phyloP scores from a whole-genome alignment of 768 basidiomycete genomes.

The Nidula microcarpa region DNA sequence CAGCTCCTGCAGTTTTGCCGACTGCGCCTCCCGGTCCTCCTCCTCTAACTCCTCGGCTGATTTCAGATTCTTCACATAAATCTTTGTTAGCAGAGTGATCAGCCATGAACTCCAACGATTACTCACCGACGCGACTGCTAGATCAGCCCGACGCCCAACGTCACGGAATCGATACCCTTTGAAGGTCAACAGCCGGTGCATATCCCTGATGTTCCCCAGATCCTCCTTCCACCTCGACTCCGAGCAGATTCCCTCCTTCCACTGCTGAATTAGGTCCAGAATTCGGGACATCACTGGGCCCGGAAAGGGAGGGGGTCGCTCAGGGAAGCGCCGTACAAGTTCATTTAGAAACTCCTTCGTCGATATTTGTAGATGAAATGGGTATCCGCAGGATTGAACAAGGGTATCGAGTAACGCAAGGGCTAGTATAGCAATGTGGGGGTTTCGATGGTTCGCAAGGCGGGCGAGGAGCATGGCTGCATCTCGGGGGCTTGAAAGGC shows the following conservation, averaged over 20 bases:
- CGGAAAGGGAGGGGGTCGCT: slow-evolving; percentile 93
- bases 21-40: slow-evolving; percentile 92
- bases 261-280: slow-evolving; percentile 85
- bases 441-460: slow-evolving; percentile 89
- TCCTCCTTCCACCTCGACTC: slow-evolving; percentile 95
- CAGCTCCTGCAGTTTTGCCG: slow-evolving; percentile 97
- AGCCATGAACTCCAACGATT: background rate
- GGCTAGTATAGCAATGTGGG: slow-evolving; percentile 85
- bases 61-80: slow-evolving; percentile 69
- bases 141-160: slow-evolving; percentile 24
- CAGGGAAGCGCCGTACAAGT: slow-evolving; percentile 95
- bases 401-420: slow-evolving; percentile 87
- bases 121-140: slow-evolving; percentile 41
- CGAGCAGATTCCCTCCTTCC: slow-evolving; percentile 91
- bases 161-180: slow-evolving; percentile 87
- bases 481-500: slow-evolving; percentile 72
- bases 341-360: slow-evolving; percentile 99
- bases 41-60: slow-evolving; percentile 94
- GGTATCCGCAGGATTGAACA: slow-evolving; percentile 94
- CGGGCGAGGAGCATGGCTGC: slow-evolving; percentile 82
- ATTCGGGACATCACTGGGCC: slow-evolving; percentile 94
- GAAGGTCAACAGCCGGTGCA: slow-evolving; percentile 91
- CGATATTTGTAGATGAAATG: slow-evolving; percentile 93
- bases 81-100: background rate
- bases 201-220: slow-evolving; percentile 94